These are phyloP conservation scores for Tuber umbilicatum DNA, from an alignment of 495 filamentous ascomycete species.

Conservation along the genomic window DNA sequence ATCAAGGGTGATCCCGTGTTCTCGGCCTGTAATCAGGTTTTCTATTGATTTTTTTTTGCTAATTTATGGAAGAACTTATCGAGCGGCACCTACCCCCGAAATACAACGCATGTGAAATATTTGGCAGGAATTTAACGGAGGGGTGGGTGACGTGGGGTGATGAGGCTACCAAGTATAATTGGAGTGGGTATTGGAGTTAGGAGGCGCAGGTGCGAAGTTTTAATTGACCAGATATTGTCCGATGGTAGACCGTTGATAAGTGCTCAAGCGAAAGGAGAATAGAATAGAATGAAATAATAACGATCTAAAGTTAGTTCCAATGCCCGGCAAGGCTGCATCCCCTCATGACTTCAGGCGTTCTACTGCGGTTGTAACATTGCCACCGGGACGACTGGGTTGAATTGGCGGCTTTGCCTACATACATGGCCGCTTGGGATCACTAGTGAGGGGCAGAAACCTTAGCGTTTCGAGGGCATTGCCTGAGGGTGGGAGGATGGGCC, in stretches of 20 bases:
- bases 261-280: neutral
- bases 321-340: no score
- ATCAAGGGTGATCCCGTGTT: slow-evolving; percentile 45
- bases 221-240: neutral
- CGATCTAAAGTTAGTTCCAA: no score
- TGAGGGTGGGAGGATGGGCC: no score
- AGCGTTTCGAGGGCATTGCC: no score
- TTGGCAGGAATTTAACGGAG: slow-evolving; percentile 75
- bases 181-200: slow-evolving; percentile 57
- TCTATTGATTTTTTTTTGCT: neutral
- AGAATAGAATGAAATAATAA: no score
- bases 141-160: slow-evolving; percentile 90
- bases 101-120: slow-evolving; percentile 73
- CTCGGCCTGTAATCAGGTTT: neutral
- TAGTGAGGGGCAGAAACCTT: no score
- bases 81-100: slow-evolving; percentile 45
- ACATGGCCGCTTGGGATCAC: no score
- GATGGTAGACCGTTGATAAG: neutral
- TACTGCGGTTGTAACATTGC: no score
- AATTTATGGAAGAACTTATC: slow-evolving; percentile 47
- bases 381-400: no score
- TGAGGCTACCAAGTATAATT: slow-evolving; percentile 76
- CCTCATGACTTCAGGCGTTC: no score
- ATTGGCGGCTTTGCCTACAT: no score
- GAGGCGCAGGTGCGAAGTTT: neutral